Conservation (phyloP, 805 yeast genomes). For the Barnettozyma botsteinii region DNA sequence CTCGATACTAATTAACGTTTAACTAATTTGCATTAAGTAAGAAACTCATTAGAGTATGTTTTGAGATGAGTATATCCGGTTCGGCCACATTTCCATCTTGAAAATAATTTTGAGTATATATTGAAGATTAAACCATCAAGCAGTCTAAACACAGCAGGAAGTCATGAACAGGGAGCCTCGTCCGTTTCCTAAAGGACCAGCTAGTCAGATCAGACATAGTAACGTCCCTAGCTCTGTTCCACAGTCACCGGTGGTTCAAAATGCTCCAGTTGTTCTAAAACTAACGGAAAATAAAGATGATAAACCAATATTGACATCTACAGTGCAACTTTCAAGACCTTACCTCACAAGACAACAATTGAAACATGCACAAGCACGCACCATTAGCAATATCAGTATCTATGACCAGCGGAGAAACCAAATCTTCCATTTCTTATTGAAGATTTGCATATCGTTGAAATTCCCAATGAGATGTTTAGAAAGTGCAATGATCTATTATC, state of each 20-base stretch:
- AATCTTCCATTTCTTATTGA: slow-evolving; percentile 48
- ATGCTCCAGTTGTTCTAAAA: background rate
- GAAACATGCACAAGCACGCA: slow-evolving; percentile 41
- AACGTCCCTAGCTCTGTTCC: too few relatives aligned
- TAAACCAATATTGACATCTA: slow-evolving; percentile 15
- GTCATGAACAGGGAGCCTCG: background rate
- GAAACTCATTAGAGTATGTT: too few relatives aligned
- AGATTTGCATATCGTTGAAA: slow-evolving; percentile 46
- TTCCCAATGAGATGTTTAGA: slow-evolving; percentile 68
- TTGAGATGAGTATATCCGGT: background rate
- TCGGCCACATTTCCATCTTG: background rate
- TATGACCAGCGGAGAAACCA: slow-evolving; percentile 49
- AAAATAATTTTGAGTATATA: background rate
- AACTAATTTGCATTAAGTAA: too few relatives aligned
- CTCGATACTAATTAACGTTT: too few relatives aligned
- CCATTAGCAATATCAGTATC: slow-evolving; percentile 45
- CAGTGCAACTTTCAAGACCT: slow-evolving; percentile 50
- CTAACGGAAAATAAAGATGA: background rate
- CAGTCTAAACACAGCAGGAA: too few relatives aligned
- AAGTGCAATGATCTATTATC: slow-evolving; percentile 67
- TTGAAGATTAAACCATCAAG: too few relatives aligned
- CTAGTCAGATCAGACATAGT: background rate
- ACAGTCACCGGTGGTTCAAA: too few relatives aligned
- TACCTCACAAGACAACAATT: slow-evolving; percentile 52
- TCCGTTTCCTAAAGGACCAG: slow-evolving; percentile 1